A percentile compares a stretch with the other conserved stretches of the same genome.
Conservation (phyloP, 306 rosid species). For the Leucaena leucocephala region DNA sequence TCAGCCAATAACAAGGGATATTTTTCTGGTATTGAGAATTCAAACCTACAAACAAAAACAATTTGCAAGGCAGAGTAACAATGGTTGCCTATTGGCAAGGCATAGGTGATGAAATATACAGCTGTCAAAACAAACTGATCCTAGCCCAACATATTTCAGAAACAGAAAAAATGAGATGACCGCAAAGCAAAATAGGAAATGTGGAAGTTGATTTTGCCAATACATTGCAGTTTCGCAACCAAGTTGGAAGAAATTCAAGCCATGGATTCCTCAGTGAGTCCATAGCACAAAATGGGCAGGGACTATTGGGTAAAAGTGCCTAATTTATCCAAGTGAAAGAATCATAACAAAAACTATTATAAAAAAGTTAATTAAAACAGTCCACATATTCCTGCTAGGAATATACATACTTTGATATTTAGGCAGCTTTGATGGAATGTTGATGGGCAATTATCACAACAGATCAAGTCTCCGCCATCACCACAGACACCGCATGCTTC, state of each 20-base stretch:
- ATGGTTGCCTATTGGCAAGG: neutral
- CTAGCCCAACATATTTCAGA: neutral
- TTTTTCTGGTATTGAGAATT: neutral
- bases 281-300: neutral
- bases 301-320: neutral
- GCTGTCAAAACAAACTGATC: constrained; percentile 3
- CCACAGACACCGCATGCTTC: constrained; percentile 70
- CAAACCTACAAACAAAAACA: neutral
- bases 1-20: constrained; percentile 1
- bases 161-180: neutral
- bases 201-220: neutral
- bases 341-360: neutral
- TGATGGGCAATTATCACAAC: constrained; percentile 76
- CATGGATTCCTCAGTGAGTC: neutral
- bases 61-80: neutral
- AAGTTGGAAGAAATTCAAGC: neutral
- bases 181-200: neutral
- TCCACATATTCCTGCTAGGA: neutral
- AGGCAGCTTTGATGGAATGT: constrained; percentile 73
- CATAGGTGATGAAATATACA: neutral
- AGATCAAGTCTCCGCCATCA: constrained; percentile 63
- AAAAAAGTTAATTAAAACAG: constrained; percentile 5
- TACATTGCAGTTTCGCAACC: neutral
- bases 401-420: constrained; percentile 50
- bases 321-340: neutral